These are phyloP conservation scores for Chloropicon primus DNA, from an alignment of 139 green algal species.

Conservation along the genomic window DNA sequence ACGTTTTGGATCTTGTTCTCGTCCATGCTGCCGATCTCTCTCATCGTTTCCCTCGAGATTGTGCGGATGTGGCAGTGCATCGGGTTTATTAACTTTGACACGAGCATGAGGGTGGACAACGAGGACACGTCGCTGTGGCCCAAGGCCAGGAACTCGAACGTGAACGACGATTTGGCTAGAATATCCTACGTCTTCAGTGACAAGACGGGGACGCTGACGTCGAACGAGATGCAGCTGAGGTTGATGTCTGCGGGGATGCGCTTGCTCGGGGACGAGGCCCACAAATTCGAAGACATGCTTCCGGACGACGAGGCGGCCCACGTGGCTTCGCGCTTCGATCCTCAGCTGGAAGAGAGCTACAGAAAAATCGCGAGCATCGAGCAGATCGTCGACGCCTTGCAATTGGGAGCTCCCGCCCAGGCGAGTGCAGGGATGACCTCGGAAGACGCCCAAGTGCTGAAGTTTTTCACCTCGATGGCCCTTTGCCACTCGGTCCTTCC, in stretches of 20 bases:
- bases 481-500: slow-evolving; percentile 50
- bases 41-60: slow-evolving; percentile 95
- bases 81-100: slow-evolving; percentile 9
- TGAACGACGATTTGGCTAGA: slow-evolving; percentile 95
- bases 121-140: slow-evolving; percentile 22
- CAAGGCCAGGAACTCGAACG: slow-evolving; percentile 71
- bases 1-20: slow-evolving; percentile 31
- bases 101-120: slow-evolving; percentile 7
- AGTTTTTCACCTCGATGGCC: slow-evolving; percentile 49
- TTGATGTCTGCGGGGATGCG: slow-evolving; percentile 16
- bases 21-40: slow-evolving; percentile 94
- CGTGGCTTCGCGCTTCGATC: not conserved
- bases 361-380: not conserved
- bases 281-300: slow-evolving; percentile 7
- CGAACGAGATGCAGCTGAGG: slow-evolving; percentile 75
- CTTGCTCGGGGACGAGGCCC: slow-evolving; percentile 25
- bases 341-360: not conserved
- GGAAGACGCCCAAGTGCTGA: slow-evolving; percentile 27
- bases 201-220: slow-evolving; percentile 89
- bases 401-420: not conserved
- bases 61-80: slow-evolving; percentile 70
- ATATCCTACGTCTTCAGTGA: slow-evolving; percentile 77
- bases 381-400: not conserved
- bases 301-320: not conserved
- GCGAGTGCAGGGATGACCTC: not conserved